Percentiles rank a stretch among this genome's conserved stretches.
These are phyloP conservation scores for Elasticomyces elasticus DNA, from an alignment of 495 filamentous ascomycete genomes.

Conservation along the genomic window DNA sequence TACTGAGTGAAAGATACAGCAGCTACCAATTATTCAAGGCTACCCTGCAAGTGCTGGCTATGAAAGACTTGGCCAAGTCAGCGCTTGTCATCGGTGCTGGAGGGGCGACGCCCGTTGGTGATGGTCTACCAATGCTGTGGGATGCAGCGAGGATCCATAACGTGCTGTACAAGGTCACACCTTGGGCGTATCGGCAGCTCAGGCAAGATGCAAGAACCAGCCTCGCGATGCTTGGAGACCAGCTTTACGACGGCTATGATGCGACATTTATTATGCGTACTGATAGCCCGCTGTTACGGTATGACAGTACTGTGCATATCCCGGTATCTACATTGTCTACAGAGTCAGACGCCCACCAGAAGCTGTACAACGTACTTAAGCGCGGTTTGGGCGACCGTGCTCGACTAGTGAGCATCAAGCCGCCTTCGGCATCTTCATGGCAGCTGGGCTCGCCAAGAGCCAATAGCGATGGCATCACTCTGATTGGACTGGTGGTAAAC, in stretches of 20 bases:
- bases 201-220: slow-evolving; percentile 63
- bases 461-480: slow-evolving; percentile 31
- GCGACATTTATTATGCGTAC: slow-evolving; percentile 67
- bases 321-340: slow-evolving; percentile 8
- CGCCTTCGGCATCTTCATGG: slow-evolving; percentile 30
- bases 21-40: slow-evolving; percentile 94
- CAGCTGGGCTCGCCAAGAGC: slow-evolving; percentile 21
- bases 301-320: slow-evolving; percentile 49
- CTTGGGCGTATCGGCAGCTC: slow-evolving; percentile 66
- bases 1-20: slow-evolving; percentile 70
- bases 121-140: slow-evolving; percentile 43
- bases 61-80: slow-evolving; percentile 53
- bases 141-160: slow-evolving; percentile 69
- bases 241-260: slow-evolving; percentile 69
- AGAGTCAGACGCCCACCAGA: slow-evolving; percentile 1
- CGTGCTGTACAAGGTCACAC: slow-evolving; percentile 80
- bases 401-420: slow-evolving; percentile 42
- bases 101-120: slow-evolving; percentile 23
- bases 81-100: slow-evolving; percentile 47
- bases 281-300: slow-evolving; percentile 56
- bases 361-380: slow-evolving; percentile 48
- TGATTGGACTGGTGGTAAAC: slow-evolving; percentile 61
- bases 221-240: slow-evolving; percentile 61
- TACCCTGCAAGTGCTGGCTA: slow-evolving; percentile 69
- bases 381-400: slow-evolving; percentile 67